Evolutionary conservation across 1,284 basidiomycete genomes (phyloP), one percentile per base, ranked within the genome.

Genomic region (Chalciporus sp.): DNA sequence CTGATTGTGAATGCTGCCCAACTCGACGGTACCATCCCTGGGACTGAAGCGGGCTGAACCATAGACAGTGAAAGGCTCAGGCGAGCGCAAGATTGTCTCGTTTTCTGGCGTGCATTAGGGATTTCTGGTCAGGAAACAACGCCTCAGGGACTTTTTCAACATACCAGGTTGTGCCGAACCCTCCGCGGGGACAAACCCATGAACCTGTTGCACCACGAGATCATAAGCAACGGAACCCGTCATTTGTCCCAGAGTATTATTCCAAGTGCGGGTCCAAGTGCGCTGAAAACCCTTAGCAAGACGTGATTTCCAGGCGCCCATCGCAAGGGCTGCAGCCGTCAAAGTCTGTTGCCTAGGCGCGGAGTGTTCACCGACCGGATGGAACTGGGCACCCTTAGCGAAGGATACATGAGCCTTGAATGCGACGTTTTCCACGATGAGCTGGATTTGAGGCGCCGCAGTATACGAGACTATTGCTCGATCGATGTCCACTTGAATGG

Each of bases 401-500:
- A 90, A 82, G 26, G 75, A 71, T 37, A 88, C 75, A 27, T 78
- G 74, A 1, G 80, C 76, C 53, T 82, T 76, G 47, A 90, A 63
- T 27, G 74, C 76, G n/a, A 84, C 72, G 40, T 78, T 76, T 52
- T 78, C 76, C 9, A 78, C 69, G 7, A 74, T 68, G 11, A 90
- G 60, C 57, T 78, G 76, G 16, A 77, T 73, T 20, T 80, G 82
- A 33, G 81, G 78, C 14, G 79, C 61, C 20, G 77, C 78, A 16
- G 76, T 63, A 39, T 83, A 78, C 3, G 76, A 79, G 27, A 88
- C 61, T 2, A 75, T 69, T 3, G 80, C 78, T 19, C 75, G 75
- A 56, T 83, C 78, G 2, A 90, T 67, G 58, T 90, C 87, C 46
- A 91, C 83, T 50, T 84, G 82, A 28, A 90, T 64, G 1, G 82